Percentiles rank a stretch among this genome's conserved stretches.
phyloP scores from a whole-genome alignment of 2,329 filamentous ascomycete species.

The Raffaelea ambrosiae region DNA sequence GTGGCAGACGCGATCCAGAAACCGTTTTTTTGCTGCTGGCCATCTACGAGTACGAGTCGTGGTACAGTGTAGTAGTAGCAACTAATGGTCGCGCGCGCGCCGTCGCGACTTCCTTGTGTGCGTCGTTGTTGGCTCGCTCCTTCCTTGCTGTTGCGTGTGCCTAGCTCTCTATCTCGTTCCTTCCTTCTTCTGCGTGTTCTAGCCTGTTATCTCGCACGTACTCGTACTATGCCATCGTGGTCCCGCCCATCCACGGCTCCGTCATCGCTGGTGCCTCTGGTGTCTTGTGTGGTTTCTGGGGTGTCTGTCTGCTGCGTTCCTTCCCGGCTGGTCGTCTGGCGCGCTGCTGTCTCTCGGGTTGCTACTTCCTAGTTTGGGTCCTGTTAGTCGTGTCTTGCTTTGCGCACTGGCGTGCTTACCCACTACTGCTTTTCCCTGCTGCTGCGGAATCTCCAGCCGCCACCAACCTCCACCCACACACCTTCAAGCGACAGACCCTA shows the following conservation, averaged over 20 bases:
- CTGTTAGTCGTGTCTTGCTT: constrained; percentile 7
- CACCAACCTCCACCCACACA: constrained; percentile 12
- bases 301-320: no score
- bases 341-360: background rate
- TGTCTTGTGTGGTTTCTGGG: no score
- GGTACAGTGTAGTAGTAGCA: no score
- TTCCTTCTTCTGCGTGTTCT: constrained; percentile 3
- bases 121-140: no score
- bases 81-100: no score
- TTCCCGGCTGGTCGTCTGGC: background rate
- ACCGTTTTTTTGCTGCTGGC: no score
- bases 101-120: no score
- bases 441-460: constrained; percentile 11
- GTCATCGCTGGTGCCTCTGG: no score
- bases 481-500: constrained; percentile 1
- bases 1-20: constrained; percentile 5
- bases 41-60: no score
- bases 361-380: constrained; percentile 2
- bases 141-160: background rate
- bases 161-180: background rate
- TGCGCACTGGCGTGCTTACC: constrained; percentile 7
- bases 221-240: no score
- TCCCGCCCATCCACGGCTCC: no score
- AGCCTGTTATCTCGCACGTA: no score
- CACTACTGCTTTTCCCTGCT: background rate